Evolutionary conservation across 306 rosid genomes (phyloP).

Genomic region (Hippophae rhamnoides): DNA sequence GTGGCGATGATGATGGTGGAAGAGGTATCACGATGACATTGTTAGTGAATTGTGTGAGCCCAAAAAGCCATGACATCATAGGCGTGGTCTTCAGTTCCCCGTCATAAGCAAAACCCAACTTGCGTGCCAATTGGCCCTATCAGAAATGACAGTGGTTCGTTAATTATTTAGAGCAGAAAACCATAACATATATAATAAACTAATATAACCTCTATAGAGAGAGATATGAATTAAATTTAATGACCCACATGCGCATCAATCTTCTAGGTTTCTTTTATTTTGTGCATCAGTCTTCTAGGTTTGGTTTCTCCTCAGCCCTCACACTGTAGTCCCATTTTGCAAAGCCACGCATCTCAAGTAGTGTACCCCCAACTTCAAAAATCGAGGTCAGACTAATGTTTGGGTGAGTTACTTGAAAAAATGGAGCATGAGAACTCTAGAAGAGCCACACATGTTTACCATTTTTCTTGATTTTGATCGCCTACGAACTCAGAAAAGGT

Average conservation of each 20-base stretch:
- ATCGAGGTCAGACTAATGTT: background rate
- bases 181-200: background rate
- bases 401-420: background rate
- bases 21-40: too few species aligned
- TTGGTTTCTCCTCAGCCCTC: too few species aligned
- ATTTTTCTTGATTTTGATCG: background rate
- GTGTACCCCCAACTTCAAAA: too few species aligned
- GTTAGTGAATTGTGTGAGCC: too few species aligned
- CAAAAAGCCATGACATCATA: too few species aligned
- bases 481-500: background rate
- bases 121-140: too few species aligned
- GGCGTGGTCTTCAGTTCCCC: too few species aligned
- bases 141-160: background rate
- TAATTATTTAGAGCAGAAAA: background rate
- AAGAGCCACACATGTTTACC: background rate
- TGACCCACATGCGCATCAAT: background rate
- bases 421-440: background rate
- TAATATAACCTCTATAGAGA: background rate
- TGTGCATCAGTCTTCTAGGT: too few species aligned
- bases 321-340: too few species aligned
- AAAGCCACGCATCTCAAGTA: too few species aligned
- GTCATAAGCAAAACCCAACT: too few species aligned
- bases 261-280: background rate
- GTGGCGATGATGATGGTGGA: too few species aligned
- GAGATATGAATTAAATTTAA: background rate